phyloP scores from a whole-genome alignment of 768 basidiomycete species.

The Rhizopogon sp. region DNA sequence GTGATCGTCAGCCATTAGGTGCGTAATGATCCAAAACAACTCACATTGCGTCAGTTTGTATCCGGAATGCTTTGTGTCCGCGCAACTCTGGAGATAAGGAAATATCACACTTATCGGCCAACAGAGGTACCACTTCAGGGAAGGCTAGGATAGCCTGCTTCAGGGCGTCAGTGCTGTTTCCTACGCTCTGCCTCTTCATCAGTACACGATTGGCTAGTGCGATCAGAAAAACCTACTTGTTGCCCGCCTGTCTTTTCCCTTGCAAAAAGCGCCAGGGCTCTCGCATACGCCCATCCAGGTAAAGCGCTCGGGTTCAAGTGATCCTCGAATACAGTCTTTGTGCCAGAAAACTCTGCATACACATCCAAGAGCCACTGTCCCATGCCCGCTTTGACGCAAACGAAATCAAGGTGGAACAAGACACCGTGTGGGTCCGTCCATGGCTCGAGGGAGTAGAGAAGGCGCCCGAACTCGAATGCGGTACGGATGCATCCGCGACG shows the following conservation, averaged over 20 bases:
- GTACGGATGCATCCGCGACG: conserved; percentile 88
- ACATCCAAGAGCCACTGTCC: conserved; percentile 74
- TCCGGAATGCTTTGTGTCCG: conserved; percentile 57
- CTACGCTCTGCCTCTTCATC: not conserved
- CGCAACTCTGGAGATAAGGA: conserved; percentile 53
- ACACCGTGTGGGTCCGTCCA: conserved; percentile 87
- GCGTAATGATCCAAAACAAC: conserved; percentile 11
- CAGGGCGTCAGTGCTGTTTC: conserved; percentile 58
- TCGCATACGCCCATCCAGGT: conserved; percentile 75
- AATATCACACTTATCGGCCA: conserved; percentile 84
- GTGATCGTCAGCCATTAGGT: conserved; percentile 7
- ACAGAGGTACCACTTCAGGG: conserved; percentile 74
- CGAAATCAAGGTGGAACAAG: conserved; percentile 76
- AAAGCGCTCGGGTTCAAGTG: conserved; percentile 51
- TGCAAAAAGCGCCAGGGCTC: conserved; percentile 61
- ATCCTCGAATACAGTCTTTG: not conserved
- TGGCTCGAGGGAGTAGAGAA: conserved; percentile 82
- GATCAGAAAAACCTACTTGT: conserved; percentile 19
- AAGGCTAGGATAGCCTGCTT: conserved; percentile 70
- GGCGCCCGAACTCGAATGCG: conserved; percentile 86
- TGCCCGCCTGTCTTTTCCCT: conserved; percentile 40
- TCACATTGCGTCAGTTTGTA: conserved; percentile 66
- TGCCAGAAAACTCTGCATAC: conserved; percentile 27
- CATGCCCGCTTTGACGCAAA: conserved; percentile 80
- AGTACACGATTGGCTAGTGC: not conserved